Conservation (phyloP, 148 eudicot genomes). For the Camellia granthamiana region DNA sequence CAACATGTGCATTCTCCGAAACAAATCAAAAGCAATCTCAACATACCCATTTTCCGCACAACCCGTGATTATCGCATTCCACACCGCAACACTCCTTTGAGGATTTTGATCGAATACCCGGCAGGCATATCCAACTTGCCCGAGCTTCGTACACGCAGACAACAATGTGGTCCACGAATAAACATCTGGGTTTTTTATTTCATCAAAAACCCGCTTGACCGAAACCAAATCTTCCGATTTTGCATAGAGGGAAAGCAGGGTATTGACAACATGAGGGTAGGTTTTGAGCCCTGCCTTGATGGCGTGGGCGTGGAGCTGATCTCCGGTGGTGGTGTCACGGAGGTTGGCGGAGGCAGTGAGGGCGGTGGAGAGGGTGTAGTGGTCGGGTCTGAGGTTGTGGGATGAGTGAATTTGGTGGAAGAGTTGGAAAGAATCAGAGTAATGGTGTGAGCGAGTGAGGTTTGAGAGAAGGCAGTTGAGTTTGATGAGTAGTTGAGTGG, state of each 20-base stretch:
- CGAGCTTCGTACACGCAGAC: conserved; percentile 68
- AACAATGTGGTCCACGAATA: conserved; percentile 77
- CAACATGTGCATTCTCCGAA: conserved; percentile 47
- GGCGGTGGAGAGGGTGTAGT: conserved; percentile 71
- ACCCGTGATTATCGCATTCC: conserved; percentile 83
- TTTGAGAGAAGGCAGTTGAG: conserved; percentile 54
- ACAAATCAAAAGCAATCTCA: conserved; percentile 46
- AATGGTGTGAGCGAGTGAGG: conserved; percentile 39
- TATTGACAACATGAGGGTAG: conserved; percentile 55
- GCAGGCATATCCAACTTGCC: conserved; percentile 50
- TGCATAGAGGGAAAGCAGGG: conserved; percentile 57
- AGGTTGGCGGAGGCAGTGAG: conserved; percentile 51
- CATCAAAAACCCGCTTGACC: conserved; percentile 46
- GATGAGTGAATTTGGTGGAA: conserved; percentile 61
- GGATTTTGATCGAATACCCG: conserved; percentile 60
- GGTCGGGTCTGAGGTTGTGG: conserved; percentile 52
- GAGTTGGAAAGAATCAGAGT: conserved; percentile 42
- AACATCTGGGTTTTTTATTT: conserved; percentile 61
- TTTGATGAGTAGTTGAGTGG: conserved; percentile 40
- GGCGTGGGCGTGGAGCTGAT: conserved; percentile 61
- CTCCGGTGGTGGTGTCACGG: conserved; percentile 29
- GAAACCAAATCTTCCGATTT: conserved; percentile 46
- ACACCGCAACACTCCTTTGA: conserved; percentile 44
- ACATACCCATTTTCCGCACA: conserved; percentile 46
- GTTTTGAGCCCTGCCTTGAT: conserved; percentile 42